Percentiles rank a stretch among this genome's conserved stretches.
Conservation (phyloP, 2,329 filamentous ascomycete species). For the Alternaria brassicicola region DNA sequence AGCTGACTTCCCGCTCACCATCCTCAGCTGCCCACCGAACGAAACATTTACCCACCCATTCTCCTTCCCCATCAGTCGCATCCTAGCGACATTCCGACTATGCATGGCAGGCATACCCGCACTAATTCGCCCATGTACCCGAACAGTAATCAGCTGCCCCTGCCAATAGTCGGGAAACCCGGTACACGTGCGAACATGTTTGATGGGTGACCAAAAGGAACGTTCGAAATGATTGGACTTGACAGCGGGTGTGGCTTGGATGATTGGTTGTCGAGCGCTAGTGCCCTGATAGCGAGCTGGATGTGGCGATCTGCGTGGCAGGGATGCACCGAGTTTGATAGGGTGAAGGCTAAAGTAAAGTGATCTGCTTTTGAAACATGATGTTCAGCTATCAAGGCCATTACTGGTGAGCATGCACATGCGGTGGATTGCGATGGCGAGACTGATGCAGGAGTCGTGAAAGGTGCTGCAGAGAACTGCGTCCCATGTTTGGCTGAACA, state of each 20-base stretch:
- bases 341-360: slow-evolving; percentile 17
- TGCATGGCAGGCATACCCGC: slow-evolving; percentile 1
- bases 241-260: slow-evolving; percentile 16
- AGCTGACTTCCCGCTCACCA: slow-evolving; percentile 5
- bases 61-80: not conserved
- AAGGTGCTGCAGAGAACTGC: not conserved
- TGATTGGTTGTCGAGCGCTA: slow-evolving; percentile 17
- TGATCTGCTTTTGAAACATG: slow-evolving; percentile 9
- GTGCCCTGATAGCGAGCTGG: slow-evolving; percentile 13
- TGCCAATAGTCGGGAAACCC: slow-evolving; percentile 3
- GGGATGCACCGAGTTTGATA: slow-evolving; percentile 15
- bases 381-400: not conserved
- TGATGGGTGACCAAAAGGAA: not conserved
- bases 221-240: slow-evolving; percentile 2
- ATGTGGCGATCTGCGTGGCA: slow-evolving; percentile 14
- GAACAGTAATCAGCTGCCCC: not conserved
- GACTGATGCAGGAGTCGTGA: not conserved
- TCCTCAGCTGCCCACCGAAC: not conserved
- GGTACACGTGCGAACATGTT: slow-evolving; percentile 4
- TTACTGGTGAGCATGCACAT: not conserved
- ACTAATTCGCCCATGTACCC: slow-evolving; percentile 1
- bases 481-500: not conserved
- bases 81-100: slow-evolving; percentile 1
- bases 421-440: not conserved
- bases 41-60: not conserved